These are phyloP conservation scores for Yarrowia sp. DNA, from an alignment of 805 yeast genomes.

Conservation along the genomic window DNA sequence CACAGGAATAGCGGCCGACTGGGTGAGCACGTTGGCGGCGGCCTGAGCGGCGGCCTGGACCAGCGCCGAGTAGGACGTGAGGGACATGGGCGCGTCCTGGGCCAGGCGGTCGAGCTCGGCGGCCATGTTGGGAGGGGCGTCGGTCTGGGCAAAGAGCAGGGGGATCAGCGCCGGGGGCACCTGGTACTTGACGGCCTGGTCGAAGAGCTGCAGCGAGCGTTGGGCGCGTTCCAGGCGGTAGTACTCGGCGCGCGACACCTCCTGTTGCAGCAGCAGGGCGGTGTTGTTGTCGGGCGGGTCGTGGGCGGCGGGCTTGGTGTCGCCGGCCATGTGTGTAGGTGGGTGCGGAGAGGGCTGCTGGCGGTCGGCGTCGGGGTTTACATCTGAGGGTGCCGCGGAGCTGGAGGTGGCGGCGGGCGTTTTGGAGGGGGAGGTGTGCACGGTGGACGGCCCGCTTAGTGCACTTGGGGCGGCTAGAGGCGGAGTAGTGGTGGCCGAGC, in stretches of 20 bases:
- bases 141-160: constrained; percentile 46
- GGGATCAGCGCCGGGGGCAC: constrained; percentile 68
- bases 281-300: neutral
- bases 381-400: neutral
- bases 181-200: constrained; percentile 56
- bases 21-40: constrained; percentile 16
- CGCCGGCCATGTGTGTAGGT: neutral
- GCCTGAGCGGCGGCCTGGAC: constrained; percentile 14
- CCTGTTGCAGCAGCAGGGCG: constrained; percentile 63
- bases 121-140: constrained; percentile 38
- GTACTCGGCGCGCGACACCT: constrained; percentile 76
- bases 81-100: constrained; percentile 11
- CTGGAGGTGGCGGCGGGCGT: neutral
- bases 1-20: constrained; percentile 1
- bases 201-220: constrained; percentile 59
- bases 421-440: neutral
- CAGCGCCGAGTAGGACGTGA: constrained; percentile 9
- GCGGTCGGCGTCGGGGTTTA: neutral
- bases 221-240: constrained; percentile 63
- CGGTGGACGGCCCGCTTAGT: neutral
- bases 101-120: constrained; percentile 29
- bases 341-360: neutral
- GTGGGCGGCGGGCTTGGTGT: neutral
- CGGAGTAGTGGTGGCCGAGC: neutral
- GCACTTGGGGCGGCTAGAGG: constrained; percentile 2